Percentiles rank a stretch among this genome's conserved stretches.
phyloP scores from a whole-genome alignment of 805 yeast genomes.

The Maudiozyma saulgeensis region DNA sequence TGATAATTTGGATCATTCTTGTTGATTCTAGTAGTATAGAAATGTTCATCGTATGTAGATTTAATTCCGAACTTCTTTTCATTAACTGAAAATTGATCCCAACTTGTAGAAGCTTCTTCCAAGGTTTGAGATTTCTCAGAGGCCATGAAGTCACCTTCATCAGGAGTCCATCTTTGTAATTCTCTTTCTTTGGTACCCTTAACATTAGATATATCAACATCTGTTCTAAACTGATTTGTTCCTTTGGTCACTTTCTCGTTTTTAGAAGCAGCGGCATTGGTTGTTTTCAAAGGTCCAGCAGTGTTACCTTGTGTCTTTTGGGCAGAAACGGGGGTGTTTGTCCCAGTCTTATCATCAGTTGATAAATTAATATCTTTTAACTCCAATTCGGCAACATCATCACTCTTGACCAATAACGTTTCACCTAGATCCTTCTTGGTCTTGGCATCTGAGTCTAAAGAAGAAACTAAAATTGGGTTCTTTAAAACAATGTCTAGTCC shows the following conservation, averaged over 20 bases:
- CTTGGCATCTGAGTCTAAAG: slow-evolving; percentile 9
- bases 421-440: slow-evolving; percentile 16
- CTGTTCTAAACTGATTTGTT: slow-evolving; percentile 56
- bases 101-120: slow-evolving; percentile 34
- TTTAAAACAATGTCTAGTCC: slow-evolving; percentile 50
- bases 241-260: not conserved
- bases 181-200: slow-evolving; percentile 50
- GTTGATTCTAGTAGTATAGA: slow-evolving; percentile 74
- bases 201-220: slow-evolving; percentile 67
- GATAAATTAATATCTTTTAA: slow-evolving; percentile 28
- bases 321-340: slow-evolving; percentile 5
- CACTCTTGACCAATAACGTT: slow-evolving; percentile 24
- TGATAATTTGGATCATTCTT: slow-evolving; percentile 64
- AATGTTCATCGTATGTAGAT: slow-evolving; percentile 71
- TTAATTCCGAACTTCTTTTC: slow-evolving; percentile 80
- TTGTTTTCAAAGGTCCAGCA: too few species aligned
- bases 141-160: slow-evolving; percentile 26
- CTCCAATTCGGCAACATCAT: slow-evolving; percentile 34
- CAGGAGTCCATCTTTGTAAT: slow-evolving; percentile 80
- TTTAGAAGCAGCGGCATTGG: not conserved
- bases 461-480: slow-evolving; percentile 33
- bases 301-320: too few species aligned
- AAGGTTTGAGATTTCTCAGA: slow-evolving; percentile 18
- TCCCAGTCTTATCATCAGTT: slow-evolving; percentile 13
- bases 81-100: slow-evolving; percentile 97